These are phyloP conservation scores for Sarocladium oryzae DNA, from an alignment of 2,329 filamentous ascomycete species.

Conservation along the genomic window DNA sequence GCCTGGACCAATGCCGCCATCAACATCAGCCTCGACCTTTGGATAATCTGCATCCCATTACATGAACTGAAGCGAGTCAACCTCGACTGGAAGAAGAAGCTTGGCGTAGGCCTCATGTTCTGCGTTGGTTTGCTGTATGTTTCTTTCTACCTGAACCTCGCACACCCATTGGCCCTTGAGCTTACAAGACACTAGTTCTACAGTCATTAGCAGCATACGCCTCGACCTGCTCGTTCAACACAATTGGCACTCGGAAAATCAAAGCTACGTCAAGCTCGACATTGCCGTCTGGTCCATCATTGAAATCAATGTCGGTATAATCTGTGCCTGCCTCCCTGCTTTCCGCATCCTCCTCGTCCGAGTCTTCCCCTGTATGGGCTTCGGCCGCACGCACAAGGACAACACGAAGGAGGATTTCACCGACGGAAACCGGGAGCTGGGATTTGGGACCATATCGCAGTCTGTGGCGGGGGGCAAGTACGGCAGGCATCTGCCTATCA, in stretches of 20 bases:
- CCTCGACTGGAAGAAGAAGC: conserved; percentile 41
- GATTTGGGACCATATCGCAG: conserved; percentile 11
- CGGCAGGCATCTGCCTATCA: conserved; percentile 7
- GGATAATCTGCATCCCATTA: conserved; percentile 45
- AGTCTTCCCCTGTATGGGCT: conserved; percentile 26
- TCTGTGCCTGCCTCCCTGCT: conserved; percentile 33
- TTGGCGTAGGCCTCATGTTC: conserved; percentile 45
- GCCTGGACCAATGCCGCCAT: conserved; percentile 46
- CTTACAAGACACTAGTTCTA: conserved; percentile 21
- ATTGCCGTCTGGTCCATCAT: conserved; percentile 31
- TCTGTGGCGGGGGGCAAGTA: conserved; percentile 10
- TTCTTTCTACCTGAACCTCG: not conserved
- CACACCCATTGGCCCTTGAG: conserved; percentile 2
- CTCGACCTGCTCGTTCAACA: conserved; percentile 27
- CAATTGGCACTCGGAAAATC: conserved; percentile 21
- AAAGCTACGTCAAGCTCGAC: conserved; percentile 28
- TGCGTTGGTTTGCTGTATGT: conserved; percentile 40
- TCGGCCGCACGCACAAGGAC: conserved; percentile 27
- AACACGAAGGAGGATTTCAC: conserved; percentile 30
- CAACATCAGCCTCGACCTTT: conserved; percentile 45
- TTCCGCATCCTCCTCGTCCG: conserved; percentile 24
- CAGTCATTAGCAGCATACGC: conserved; percentile 31
- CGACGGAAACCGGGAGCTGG: conserved; percentile 8
- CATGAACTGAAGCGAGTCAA: conserved; percentile 35
- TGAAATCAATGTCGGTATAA: conserved; percentile 32